Evolutionary conservation across 208 protist species (phyloP).

Genomic region (Crithidia sp.): DNA sequence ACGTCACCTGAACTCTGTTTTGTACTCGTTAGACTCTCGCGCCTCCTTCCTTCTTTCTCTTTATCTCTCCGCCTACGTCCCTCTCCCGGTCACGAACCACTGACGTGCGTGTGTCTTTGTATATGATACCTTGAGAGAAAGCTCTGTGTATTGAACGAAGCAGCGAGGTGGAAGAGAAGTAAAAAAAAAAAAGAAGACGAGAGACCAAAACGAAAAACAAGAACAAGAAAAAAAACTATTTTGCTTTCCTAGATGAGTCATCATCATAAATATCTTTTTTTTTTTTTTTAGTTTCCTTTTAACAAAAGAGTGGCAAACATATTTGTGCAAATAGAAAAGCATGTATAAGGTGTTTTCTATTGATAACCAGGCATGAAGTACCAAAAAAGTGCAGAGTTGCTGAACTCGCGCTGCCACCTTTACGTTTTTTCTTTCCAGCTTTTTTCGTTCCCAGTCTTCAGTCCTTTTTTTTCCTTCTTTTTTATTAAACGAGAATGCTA

Average conservation of each 20-base stretch:
- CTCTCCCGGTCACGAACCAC: too few species aligned
- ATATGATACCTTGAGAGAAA: too few species aligned
- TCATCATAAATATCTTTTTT: background rate
- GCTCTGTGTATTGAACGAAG: background rate
- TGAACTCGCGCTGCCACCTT: background rate
- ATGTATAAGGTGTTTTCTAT: conserved; percentile 18
- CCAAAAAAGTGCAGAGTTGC: background rate
- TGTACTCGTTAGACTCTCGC: too few species aligned
- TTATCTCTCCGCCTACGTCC: too few species aligned
- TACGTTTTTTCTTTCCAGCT: background rate
- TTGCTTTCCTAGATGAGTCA: too few species aligned
- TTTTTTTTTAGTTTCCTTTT: background rate
- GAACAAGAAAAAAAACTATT: background rate
- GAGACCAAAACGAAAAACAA: background rate
- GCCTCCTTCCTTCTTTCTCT: too few species aligned
- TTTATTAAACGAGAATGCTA: background rate
- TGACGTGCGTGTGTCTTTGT: too few species aligned
- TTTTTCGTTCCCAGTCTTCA: background rate
- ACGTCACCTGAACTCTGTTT: too few species aligned
- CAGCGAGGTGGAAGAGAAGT: background rate
- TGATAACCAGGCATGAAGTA: background rate
- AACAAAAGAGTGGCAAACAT: too few species aligned
- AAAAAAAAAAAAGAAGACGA: background rate
- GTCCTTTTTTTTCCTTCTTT: background rate
- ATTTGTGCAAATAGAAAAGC: background rate